Evolutionary conservation across 176 grass and related monocot species (phyloP).

Genomic region (Ampelocalamus luodianensis): DNA sequence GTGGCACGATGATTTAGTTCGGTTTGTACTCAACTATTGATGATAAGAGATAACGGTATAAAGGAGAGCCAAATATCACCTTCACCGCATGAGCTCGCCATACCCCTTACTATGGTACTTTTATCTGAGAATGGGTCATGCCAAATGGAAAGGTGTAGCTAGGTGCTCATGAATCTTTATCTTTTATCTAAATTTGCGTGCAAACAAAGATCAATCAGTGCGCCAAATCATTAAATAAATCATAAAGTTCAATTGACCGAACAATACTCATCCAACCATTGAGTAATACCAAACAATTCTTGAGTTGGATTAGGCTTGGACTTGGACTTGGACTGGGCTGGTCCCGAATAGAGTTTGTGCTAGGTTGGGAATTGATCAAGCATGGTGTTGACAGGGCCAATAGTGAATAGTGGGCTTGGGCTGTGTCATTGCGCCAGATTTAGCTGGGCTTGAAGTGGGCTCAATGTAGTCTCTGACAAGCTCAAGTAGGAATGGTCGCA

Average conservation of each 20-base stretch:
- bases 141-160: background rate
- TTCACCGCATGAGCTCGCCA: background rate
- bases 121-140: background rate
- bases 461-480: background rate
- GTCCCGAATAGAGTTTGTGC: background rate
- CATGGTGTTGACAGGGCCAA: background rate
- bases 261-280: background rate
- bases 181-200: background rate
- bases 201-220: background rate
- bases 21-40: background rate
- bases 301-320: background rate
- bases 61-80: constrained; percentile 2
- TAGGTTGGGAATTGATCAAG: background rate
- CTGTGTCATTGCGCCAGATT: background rate
- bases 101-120: constrained; percentile 14
- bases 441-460: background rate
- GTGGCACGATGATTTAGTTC: background rate
- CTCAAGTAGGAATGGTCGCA: background rate
- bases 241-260: background rate
- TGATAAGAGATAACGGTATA: background rate
- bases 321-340: background rate
- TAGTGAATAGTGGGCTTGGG: background rate
- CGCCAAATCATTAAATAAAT: background rate
- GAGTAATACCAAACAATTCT: constrained; percentile 19
- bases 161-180: background rate